These are phyloP conservation scores for Xerocomellus amylosporus DNA, from an alignment of 768 basidiomycete genomes.

Conservation along the genomic window DNA sequence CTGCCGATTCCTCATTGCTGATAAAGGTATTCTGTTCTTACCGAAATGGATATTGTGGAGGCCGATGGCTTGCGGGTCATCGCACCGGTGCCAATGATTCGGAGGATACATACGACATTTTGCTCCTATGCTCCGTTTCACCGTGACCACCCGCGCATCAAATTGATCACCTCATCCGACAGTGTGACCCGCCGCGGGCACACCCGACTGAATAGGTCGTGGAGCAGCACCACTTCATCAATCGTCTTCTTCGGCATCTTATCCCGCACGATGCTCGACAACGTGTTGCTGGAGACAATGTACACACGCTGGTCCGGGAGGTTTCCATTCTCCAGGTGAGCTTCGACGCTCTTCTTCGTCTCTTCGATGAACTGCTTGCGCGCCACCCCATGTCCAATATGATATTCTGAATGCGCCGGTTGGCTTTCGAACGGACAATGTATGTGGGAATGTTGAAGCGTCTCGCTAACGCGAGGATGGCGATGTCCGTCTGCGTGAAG, in stretches of 20 bases:
- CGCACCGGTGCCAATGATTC: no score
- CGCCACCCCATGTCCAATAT: conserved; percentile 4
- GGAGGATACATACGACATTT: no score
- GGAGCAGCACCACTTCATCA: conserved; percentile 5
- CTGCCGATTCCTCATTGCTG: no score
- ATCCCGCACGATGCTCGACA: conserved; percentile 12
- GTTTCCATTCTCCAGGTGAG: conserved; percentile 13
- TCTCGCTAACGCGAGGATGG: conserved; percentile 3
- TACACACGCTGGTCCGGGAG: conserved; percentile 22
- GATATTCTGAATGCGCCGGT: conserved; percentile 4
- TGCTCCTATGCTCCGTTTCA: no score
- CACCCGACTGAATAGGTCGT: conserved; percentile 3
- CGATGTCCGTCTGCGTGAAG: conserved; percentile 9
- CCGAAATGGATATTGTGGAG: no score
- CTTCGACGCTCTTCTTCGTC: conserved; percentile 8
- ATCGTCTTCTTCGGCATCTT: no score
- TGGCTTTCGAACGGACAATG: conserved; percentile 10
- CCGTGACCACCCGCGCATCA: no score
- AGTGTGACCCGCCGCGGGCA: not conserved
- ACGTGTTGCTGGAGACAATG: conserved; percentile 20
- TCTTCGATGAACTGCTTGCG: no score
- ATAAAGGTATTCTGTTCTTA: no score
- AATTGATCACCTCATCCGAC: not conserved
- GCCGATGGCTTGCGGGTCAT: no score
- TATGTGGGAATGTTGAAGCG: conserved; percentile 10